Evolutionary conservation across 2,329 filamentous ascomycete species (phyloP).

Genomic region (Trichoderma atroviride): DNA sequence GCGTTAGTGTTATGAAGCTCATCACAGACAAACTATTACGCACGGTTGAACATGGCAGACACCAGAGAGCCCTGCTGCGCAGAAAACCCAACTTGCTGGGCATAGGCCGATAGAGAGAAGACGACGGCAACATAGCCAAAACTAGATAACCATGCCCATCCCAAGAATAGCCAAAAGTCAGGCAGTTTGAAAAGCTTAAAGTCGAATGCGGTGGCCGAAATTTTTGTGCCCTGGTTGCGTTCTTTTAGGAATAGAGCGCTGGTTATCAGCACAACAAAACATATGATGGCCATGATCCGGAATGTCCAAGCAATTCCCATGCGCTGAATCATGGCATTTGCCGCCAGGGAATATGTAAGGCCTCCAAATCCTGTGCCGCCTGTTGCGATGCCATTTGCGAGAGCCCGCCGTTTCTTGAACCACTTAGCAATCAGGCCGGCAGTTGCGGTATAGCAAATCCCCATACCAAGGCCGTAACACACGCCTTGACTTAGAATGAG

Average conservation of each 20-base stretch:
- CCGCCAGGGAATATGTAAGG: constrained; percentile 66
- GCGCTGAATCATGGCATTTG: constrained; percentile 68
- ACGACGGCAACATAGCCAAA: constrained; percentile 74
- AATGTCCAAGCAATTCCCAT: constrained; percentile 70
- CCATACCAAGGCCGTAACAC: constrained; percentile 75
- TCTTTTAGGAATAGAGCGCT: constrained; percentile 68
- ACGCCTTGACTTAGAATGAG: constrained; percentile 75
- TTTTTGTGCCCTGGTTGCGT: constrained; percentile 69
- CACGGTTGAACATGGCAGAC: constrained; percentile 68
- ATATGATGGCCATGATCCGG: constrained; percentile 64
- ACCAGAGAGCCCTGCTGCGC: constrained; percentile 69
- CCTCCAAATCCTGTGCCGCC: constrained; percentile 74
- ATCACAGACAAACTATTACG: not conserved
- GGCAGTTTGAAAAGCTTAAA: constrained; percentile 59
- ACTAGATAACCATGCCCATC: constrained; percentile 71
- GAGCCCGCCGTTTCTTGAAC: constrained; percentile 69
- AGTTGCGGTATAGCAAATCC: constrained; percentile 71
- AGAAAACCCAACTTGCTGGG: constrained; percentile 65
- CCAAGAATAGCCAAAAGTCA: constrained; percentile 67
- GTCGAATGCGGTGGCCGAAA: constrained; percentile 68
- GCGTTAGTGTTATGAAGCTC: not conserved
- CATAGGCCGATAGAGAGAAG: constrained; percentile 76
- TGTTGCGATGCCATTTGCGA: constrained; percentile 69
- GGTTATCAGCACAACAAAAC: constrained; percentile 64
- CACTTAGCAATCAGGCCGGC: constrained; percentile 72